phyloP scores from a whole-genome alignment of 1,284 basidiomycete genomes.

The Moesziomyces parantarcticus region DNA sequence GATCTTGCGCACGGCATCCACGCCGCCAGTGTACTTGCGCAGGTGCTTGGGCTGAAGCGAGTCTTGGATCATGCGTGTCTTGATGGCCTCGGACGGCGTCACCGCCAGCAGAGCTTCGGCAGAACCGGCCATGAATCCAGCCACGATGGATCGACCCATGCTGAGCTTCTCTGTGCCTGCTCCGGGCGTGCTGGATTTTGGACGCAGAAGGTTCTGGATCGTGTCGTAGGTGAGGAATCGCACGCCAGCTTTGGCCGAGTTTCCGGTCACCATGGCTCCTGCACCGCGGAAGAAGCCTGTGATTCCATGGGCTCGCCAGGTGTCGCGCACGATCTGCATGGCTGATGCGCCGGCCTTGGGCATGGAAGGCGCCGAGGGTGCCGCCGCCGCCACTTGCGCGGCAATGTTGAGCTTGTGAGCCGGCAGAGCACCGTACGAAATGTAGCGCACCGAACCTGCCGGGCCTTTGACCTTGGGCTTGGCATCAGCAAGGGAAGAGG shows the following conservation, averaged over 20 bases:
- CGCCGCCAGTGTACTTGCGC: constrained; percentile 70
- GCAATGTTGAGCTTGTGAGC: constrained; percentile 35
- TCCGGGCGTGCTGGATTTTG: constrained; percentile 1
- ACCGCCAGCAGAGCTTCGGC: constrained; percentile 92
- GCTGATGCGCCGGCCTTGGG: constrained; percentile 13
- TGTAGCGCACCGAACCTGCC: constrained; percentile 56
- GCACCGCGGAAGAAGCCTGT: constrained; percentile 16
- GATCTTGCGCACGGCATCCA: constrained; percentile 15
- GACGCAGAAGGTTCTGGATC: constrained; percentile 74
- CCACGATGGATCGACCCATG: constrained; percentile 68
- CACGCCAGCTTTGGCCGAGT: constrained; percentile 77
- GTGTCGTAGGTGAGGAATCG: constrained; percentile 92
- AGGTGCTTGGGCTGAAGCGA: constrained; percentile 82
- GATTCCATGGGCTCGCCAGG: constrained; percentile 11
- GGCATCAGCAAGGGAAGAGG: not conserved
- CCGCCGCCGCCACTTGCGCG: not conserved
- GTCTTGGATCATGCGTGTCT: constrained; percentile 97
- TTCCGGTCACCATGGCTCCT: constrained; percentile 43
- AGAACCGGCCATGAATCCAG: constrained; percentile 91
- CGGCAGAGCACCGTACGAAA: constrained; percentile 55
- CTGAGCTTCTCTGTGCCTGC: constrained; percentile 11
- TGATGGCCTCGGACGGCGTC: constrained; percentile 96
- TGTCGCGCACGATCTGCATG: constrained; percentile 22
- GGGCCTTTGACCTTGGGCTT: constrained; percentile 57
- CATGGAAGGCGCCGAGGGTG: not conserved